Evolutionary conservation across 805 yeast genomes (phyloP), one percentile per base, ranked within the genome.

Genomic region (Metschnikowia aberdeeniae): DNA sequence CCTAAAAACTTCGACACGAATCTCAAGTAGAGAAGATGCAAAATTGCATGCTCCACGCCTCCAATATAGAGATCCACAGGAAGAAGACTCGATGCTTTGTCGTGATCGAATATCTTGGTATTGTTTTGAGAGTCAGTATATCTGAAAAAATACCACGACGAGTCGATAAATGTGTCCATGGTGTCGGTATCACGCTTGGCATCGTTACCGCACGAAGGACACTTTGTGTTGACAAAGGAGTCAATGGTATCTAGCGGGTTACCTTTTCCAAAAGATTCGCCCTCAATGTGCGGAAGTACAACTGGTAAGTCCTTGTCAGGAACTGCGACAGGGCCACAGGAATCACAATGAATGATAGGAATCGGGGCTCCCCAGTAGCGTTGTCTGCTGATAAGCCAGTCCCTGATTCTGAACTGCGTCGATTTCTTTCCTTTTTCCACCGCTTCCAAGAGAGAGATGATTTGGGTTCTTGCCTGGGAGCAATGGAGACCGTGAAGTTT

Each of bases 331-430:
- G 83, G 67, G 1, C 99, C 99, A 72, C 99, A 93, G 2, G 63
- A 52, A 6, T 74, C 76, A 68, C 99, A 93, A 58, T 93, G 93
- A 24, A 93, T 75, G 14, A 93, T 89, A 5, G 99, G 99, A 44
- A 93, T 93, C 2, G 99, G 99, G 0, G 97, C 93, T 22, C 99
- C 99, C 99, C 99, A 93, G 64, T 86, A 92, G 48, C 99, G 70
- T 64, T 93, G 99, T 59, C 99, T 78, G 57, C 95, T 84, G 38
- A 93, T 85, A 24, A 93, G 75, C 99, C 99, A 93, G 60, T 93
- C 99, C 54, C 97, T 76, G 26, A 93, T 68, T 52, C 82, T 77
- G 57, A 74, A 84, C 51, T 82, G 82, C 0, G 75, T 72, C 4
- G 77, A 69, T 3, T 54, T 46, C 1, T 64, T 52, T 0, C 92